These are phyloP conservation scores for Phialemoniopsis sp. DNA, from an alignment of 2,329 filamentous ascomycete species.

Conservation along the genomic window DNA sequence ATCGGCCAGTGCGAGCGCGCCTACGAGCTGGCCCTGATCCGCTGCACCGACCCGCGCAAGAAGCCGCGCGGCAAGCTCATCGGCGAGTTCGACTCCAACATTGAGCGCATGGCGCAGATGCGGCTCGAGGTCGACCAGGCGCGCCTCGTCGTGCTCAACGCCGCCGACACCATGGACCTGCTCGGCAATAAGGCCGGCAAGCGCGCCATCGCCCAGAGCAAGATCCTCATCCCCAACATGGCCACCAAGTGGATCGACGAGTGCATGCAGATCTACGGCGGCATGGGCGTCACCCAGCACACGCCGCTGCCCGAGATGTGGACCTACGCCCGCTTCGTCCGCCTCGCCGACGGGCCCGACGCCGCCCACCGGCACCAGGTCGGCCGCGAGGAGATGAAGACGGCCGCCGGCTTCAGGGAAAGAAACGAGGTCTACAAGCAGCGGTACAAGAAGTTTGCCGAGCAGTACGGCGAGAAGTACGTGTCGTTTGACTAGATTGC, in stretches of 20 bases:
- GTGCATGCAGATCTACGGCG: constrained; percentile 36
- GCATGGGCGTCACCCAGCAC: constrained; percentile 33
- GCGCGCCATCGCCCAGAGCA: constrained; percentile 34
- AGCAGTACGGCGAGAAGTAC: constrained; percentile 20
- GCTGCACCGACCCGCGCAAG: constrained; percentile 28
- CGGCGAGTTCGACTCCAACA: constrained; percentile 33
- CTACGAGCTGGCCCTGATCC: constrained; percentile 31
- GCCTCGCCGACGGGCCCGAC: constrained; percentile 35
- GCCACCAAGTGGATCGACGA: constrained; percentile 33
- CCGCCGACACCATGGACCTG: constrained; percentile 34
- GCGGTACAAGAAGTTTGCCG: constrained; percentile 24
- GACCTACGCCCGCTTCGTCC: constrained; percentile 34
- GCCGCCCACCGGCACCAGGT: constrained; percentile 34
- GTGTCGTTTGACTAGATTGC: constrained; percentile 8
- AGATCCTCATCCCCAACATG: constrained; percentile 33
- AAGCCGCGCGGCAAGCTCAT: constrained; percentile 32
- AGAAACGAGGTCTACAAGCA: constrained; percentile 26
- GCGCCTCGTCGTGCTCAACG: constrained; percentile 32
- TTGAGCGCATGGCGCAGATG: constrained; percentile 34
- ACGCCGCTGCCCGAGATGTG: constrained; percentile 34
- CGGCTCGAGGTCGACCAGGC: constrained; percentile 32
- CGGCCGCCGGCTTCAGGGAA: constrained; percentile 23
- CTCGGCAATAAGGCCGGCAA: constrained; percentile 31
- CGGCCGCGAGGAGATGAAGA: constrained; percentile 34
- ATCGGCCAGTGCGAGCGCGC: constrained; percentile 36